Base-by-base conservation (phyloP, 306 rosid species). In the Prunus fruticosa region DNA sequence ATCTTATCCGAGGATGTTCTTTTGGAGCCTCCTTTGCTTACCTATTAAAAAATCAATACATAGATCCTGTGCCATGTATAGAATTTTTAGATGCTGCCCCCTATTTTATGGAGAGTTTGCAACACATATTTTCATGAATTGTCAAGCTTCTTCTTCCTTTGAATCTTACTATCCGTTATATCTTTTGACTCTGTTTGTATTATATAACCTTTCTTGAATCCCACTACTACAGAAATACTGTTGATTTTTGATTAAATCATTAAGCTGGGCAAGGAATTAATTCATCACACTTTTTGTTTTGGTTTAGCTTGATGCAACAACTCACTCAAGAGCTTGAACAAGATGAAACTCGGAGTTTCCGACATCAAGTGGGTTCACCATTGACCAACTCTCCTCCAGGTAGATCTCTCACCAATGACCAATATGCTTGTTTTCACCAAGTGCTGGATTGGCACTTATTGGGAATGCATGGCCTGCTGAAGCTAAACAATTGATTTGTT, bases 361-460 rank as follows among this genome's bases (percentile, higher is more conserved):
- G 88, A 61, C 88, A 83, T 76, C 96, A 90, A 79, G 85, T 93
- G 72, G 96, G 91, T 84, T 93, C 96, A 19, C 98, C 98, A 23
- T 12, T 89, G 38, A 77, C 96, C 83, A 90, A 76, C 84, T 93
- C 98, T 71, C 97, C 98, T 73, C 97, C 97, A 11, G 98, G 98
- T 93, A 85, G 64, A 65, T 68, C 77, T 82, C 76, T 79, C 46
- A 67, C 50, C 70, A 22, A 12, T 49, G 49, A 68, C 75, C 69
- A 0, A 47, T 71, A 49, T 64, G 64, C 81, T 64, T 13, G 67
- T 67, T 19, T 14, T 72, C 71, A 43, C 45, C 18, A 19, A 50
- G 13, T 67, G 69, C 46, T 77, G 67, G 49, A 68, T 47, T 49
- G 73, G 8, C 75, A 23, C 69, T 54, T 76, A 22, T 50, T 71